Base-by-base conservation (phyloP, 495 filamentous ascomycete genomes). In the Trichocladium uniseriatum region DNA sequence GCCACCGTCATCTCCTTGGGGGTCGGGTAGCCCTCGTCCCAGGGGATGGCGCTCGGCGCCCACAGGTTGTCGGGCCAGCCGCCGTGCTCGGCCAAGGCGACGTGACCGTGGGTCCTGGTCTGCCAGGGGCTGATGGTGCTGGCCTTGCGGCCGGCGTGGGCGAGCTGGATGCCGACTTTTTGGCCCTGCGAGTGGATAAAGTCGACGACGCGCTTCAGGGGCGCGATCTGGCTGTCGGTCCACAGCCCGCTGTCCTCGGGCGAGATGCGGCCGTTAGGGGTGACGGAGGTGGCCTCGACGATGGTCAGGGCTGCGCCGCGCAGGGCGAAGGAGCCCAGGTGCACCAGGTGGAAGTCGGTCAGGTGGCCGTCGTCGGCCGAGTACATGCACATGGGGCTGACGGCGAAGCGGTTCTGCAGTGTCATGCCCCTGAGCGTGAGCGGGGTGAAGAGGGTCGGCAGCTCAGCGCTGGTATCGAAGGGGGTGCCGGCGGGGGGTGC, bases 61-160 rank as follows among this genome's bases (percentile, higher is more conserved):
- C 65, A 66, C 10, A 88, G 78, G 53, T 87, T 70, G 15, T 82
- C 74, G 0, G 78, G 79, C 87, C 87, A 94, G 27, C 74, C 73
- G 14, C 76, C 77, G n/a, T 73, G 66, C 43, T 72, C 66, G 8
- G 70, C 66, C 0, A 76, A 69, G 10, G 72, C 71, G 9, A 79
- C 59, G 24, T 68, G 66, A 40, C 39, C 36, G 7, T 48, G 24
- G 8, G 10, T 6, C 37, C 29, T 42, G 40, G 42, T 28, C 60
- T 65, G 14, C 82, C 81, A 88, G 0, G 83, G 83, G 0, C 80
- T 71, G 2, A 79, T 58, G 0, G 73, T 79, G 54, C 77, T 81
- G 2, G 78, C 83, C 64, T 90, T 90, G 37, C 86, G 74, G 13
- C 86, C 86, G 18, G 84, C 83, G 57, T 90, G 86, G 3, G 69